Conservation (phyloP, 495 filamentous ascomycete genomes). For the Massariosphaeria phaeospora region DNA sequence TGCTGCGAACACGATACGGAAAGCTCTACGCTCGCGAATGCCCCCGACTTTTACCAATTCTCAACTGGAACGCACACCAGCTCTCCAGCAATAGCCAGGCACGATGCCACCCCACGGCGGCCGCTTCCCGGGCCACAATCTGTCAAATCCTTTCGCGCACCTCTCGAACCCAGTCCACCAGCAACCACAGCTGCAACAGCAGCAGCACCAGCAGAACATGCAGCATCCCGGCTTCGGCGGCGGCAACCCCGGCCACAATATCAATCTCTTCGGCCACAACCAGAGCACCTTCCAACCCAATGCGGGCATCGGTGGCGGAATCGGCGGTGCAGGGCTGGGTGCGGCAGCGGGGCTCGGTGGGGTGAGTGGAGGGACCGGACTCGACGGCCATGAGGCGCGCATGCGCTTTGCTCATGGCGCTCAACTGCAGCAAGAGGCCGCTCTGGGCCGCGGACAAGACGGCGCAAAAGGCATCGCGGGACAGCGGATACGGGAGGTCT, state of each 20-base stretch:
- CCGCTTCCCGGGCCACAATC: constrained; percentile 51
- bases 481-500: constrained; percentile 82
- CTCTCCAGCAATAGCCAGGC: constrained; percentile 13
- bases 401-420: constrained; percentile 79
- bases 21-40: constrained; percentile 11
- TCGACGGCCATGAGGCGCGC: constrained; percentile 84
- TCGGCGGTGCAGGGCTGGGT: constrained; percentile 37
- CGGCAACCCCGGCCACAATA: constrained; percentile 42
- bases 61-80: not conserved
- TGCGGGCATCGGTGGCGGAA: constrained; percentile 25
- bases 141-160: constrained; percentile 50
- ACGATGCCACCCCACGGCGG: constrained; percentile 52
- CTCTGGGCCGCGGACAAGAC: constrained; percentile 36
- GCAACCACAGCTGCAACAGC: constrained; percentile 52
- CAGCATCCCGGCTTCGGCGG: constrained; percentile 56
- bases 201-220: constrained; percentile 56
- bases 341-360: constrained; percentile 36
- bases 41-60: not conserved
- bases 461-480: constrained; percentile 49
- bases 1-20: too few species aligned
- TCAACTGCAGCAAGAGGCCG: constrained; percentile 62
- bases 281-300: constrained; percentile 33
- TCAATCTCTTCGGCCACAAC: constrained; percentile 32
- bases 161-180: constrained; percentile 39
- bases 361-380: constrained; percentile 64